Evolutionary conservation across 2,329 filamentous ascomycete species (phyloP), one percentile per base, ranked within the genome.

Genomic region (Talaromyces sp.): DNA sequence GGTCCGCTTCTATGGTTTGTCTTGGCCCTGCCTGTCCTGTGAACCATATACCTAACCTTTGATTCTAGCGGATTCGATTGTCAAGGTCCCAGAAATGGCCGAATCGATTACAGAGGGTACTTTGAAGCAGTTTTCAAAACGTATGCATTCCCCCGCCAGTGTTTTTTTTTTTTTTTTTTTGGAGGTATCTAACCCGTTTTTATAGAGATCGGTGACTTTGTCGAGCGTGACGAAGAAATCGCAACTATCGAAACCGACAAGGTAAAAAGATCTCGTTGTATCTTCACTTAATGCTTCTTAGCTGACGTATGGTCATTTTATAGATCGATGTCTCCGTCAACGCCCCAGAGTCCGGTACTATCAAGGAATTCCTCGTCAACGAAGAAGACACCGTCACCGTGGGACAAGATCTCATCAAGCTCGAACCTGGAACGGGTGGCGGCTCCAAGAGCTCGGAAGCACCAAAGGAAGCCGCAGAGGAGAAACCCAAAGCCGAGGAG

Each of bases 191-290:
- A 44, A 73, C 61, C 51, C 23, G 23, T 4, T 57, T n/a, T 16
- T 57, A 23, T 67, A 86, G 83, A 94, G 79, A 82, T 97, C 69
- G 95, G 95, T 72, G 95, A 99, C 76, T 93, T 87, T 70, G 93
- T 99, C 58, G 92, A 96, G 81, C 89, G 89, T 71, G 95, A 99
- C 73, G 95, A 98, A 80, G 95, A 99, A 77, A 94, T 99, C 76
- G 95, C 95, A 34, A 97, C 94, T 56, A 99, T 99, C 73, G 95
- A 99, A 80, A 99, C 95, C 14, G 95, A 99, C 85, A 99, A 99
- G 88, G 91, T 92, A 75, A 61, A 57, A n/a, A 5, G 16, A 3
- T 57, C 42, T 31, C 4, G 31, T 40, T 56, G 31, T 61, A 65
- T 34, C 63, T 57, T 56, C 58, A 63, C 51, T 34, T 18, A 42